A percentile compares a stretch with the other conserved stretches of the same genome.
Conservation (phyloP, 2,329 filamentous ascomycete species). For the Capronia coronata region DNA sequence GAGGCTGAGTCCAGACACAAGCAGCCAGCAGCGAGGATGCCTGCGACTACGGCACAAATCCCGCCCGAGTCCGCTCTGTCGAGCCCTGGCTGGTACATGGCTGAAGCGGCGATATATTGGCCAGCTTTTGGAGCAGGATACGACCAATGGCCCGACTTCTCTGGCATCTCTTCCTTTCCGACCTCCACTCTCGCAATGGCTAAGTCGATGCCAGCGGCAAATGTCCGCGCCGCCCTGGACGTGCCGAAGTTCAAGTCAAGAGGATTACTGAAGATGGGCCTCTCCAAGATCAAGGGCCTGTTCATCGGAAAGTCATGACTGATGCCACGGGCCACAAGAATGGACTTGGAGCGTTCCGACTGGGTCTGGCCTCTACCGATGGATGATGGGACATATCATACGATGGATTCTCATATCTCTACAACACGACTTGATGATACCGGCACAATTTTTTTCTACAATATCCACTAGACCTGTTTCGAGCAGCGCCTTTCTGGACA, state of each 20-base stretch:
- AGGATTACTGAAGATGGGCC: background rate
- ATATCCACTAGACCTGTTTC: too few relatives aligned
- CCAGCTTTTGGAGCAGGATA: background rate
- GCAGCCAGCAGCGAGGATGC: background rate
- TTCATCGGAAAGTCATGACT: background rate
- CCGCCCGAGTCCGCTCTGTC: background rate
- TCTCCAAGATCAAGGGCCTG: background rate
- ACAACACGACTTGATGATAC: too few relatives aligned
- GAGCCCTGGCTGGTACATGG: background rate
- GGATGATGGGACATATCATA: too few relatives aligned
- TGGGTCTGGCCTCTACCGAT: too few relatives aligned
- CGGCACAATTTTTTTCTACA: too few relatives aligned
- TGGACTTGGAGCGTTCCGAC: too few relatives aligned
- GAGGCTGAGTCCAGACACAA: background rate
- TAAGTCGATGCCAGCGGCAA: background rate
- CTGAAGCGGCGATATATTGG: background rate
- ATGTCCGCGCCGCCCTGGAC: background rate
- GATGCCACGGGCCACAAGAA: background rate
- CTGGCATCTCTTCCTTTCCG: background rate
- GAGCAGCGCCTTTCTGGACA: too few relatives aligned
- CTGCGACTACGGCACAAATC: background rate
- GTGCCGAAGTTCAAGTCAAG: background rate
- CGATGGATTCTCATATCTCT: too few relatives aligned
- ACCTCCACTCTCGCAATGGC: background rate
- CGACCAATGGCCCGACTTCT: slow-evolving; percentile 12